Base-by-base conservation (phyloP, 345 rosid species). In the Noccaea bulbosa region DNA sequence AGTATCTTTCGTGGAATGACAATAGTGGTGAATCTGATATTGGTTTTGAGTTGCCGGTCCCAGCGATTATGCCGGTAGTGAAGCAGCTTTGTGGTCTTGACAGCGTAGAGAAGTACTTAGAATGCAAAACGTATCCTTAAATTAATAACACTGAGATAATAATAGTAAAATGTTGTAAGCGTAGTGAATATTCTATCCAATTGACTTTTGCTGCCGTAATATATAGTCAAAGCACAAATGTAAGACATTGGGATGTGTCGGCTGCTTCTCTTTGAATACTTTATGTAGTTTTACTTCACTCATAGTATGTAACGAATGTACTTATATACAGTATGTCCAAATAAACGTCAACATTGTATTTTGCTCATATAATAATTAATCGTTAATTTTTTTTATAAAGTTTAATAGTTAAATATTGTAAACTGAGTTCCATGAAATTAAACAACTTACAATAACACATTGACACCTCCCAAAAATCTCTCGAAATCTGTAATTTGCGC, bases 41-140 rank as follows among this genome's bases (percentile, higher is more conserved):
- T 22, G 41, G 67, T 15, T 84, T 88, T 80, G 74, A 82, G 69
- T 78, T 93, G 78, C 82, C 70, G 56, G 88, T 87, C 47, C 98
- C 98, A 0, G 98, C 97, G 51, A 86, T 83, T n/a, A 84, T 93
- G 97, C 92, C 88, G 0, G 78, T 73, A 1, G 96, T 91, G 63
- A 93, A 88, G 81, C 83, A 82, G 71, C 86, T 78, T 38, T 87
- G 98, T 47, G 97, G 95, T 15, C 79, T 88, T 38, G 82, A 87
- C 69, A 78, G 45, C 24, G 87, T 88, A 32, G 88, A 92, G 82
- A 88, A 71, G 70, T 88, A 85, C 83, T 62, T 92, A 2, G 62
- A 79, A 27, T 76, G 74, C 76, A 77, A 59, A 69, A 57, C 81
- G 40, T 40, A 39, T 58, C 60, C 53, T 38, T 62, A n/a, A 52